phyloP scores from a whole-genome alignment of 805 yeast species.

The Hanseniaspora pseudoguilliermondii region DNA sequence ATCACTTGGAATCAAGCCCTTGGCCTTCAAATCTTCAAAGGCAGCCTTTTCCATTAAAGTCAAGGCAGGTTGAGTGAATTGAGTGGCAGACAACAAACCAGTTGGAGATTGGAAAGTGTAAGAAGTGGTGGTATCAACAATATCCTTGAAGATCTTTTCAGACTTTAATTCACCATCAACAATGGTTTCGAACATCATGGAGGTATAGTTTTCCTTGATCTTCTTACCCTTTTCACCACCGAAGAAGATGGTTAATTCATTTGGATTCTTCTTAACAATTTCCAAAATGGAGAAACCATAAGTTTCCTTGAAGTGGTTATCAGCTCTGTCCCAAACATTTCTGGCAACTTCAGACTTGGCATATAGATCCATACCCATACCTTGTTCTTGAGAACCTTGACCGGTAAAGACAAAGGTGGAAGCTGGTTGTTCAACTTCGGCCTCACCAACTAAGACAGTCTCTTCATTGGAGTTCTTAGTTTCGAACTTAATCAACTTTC shows the following conservation, averaged over 20 bases:
- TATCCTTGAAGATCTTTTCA: conserved; percentile 91
- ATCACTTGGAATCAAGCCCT: conserved; percentile 88
- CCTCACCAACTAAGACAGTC: conserved; percentile 82
- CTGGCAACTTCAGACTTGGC: conserved; percentile 81
- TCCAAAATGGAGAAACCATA: conserved; percentile 96
- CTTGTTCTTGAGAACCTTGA: conserved; percentile 99
- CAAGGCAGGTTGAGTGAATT: conserved; percentile 97
- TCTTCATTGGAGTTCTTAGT: conserved; percentile 74
- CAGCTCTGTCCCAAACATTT: conserved; percentile 97
- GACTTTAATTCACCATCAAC: conserved; percentile 71
- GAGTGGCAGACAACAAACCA: conserved; percentile 94
- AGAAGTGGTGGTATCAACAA: conserved; percentile 66
- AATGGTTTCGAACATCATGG: conserved; percentile 95
- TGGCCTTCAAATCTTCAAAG: conserved; percentile 90
- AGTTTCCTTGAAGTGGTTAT: conserved; percentile 76
- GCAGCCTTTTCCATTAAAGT: conserved; percentile 99
- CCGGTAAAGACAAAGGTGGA: conserved; percentile 97
- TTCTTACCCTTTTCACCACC: conserved; percentile 96
- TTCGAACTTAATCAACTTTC: conserved; percentile 89
- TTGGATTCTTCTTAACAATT: conserved; percentile 91
- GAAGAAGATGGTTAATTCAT: conserved; percentile 86
- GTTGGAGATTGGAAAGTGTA: conserved; percentile 84
- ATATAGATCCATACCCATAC: conserved; percentile 99
- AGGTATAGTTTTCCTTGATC: conserved; percentile 85
- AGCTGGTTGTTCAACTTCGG: conserved; percentile 96